Base-by-base conservation (phyloP, 345 rosid genomes). In the Lepidium sativum region DNA sequence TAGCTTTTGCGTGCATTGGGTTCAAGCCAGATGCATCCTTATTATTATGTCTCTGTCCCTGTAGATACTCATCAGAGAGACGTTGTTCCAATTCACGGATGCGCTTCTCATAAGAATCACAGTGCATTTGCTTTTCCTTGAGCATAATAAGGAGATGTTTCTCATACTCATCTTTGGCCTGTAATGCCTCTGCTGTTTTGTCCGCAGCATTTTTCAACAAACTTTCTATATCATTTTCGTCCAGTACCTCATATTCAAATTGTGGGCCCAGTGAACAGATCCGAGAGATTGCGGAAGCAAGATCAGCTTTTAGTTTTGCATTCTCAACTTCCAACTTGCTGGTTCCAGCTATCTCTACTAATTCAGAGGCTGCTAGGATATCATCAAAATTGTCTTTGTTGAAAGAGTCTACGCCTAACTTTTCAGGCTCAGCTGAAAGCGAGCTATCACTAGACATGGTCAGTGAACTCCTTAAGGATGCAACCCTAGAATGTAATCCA, bases 251-350 rank as follows among this genome's bases (percentile, higher is more conserved):
- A 53, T 77, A 86, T 60, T 88, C 95, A 54, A 79, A 56, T 40
- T 88, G 91, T 59, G 82, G 89, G 60, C 71, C 72, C 56, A 85
- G 68, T 20, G 86, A 84, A 74, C 99, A 91, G 16, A 91, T 81
- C 16, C 57, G 40, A 42, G 98, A 96, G 67, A 91, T 81, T 27
- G 87, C 88, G 66, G 96, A 86, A 78, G 99, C 99, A 75, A 91
- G 95, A 39, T 95, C 97, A 43, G 99, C 99, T 83, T 86, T 95
- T 69, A 95, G 80, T 76, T 80, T 95, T 71, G 92, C 95, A 75
- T 91, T 95, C 82, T 95, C 98, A 63, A 95, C 99, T 80, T 95
- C 99, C 73, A 83, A 67, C 79, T 80, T 88, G 81, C 95, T 88
- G 32, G 99, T 95, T 65, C 99, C 99, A 61, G 91, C 92, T 63